Evolutionary conservation across 176 grass and related monocot species (phyloP), one percentile per base, ranked within the genome.

Genomic region (Juncus effusus): DNA sequence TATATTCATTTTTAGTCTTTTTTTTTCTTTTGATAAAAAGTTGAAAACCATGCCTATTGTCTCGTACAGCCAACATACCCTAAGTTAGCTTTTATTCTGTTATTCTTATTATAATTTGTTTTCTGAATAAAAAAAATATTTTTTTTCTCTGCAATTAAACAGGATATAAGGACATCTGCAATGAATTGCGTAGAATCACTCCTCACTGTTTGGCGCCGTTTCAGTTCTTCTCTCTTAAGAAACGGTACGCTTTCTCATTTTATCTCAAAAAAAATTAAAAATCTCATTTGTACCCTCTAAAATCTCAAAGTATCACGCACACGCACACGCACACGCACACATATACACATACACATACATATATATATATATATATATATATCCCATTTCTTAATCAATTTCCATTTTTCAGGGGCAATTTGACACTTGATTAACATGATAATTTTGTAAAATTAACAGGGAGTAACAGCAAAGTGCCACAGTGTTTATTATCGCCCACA

Each of bases 131-230:
- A 64, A 6, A 2, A 44, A 64, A 7, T 9, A 28, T 13, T 49
- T 4, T 38, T 16, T 72, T 11, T 55, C 40, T 11, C 51, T 60
- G 59, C 64, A 36, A 12, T 77, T 13, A 42, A 86, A 65, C 67
- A 97, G 93, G 85, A 89, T 86, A 58, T 91, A 76, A 77, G 93
- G 60, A 77, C 67, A 16, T 68, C 79, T 79, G 85, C 88, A 45
- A 37, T 89, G 65, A 85, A 87, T 81, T 97, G 80, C 63, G 53
- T 92, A 52, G 85, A 91, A 76, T 78, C 72, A 10, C 62, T 92
- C 65, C 83, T 61, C 52, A 71, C 87, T 64, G 54, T 97, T 36
- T 97, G 87, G 85, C 78, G 79, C 36, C 60, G 58, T 41, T 84
- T 79, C 54, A 77, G 70, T 64, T 68, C 74, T 77, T 82, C 80